A percentile compares a stretch with the other conserved stretches of the same genome.
Evolutionary conservation across 2,329 filamentous ascomycete species (phyloP).

Genomic region (Nothopassalora personata): DNA sequence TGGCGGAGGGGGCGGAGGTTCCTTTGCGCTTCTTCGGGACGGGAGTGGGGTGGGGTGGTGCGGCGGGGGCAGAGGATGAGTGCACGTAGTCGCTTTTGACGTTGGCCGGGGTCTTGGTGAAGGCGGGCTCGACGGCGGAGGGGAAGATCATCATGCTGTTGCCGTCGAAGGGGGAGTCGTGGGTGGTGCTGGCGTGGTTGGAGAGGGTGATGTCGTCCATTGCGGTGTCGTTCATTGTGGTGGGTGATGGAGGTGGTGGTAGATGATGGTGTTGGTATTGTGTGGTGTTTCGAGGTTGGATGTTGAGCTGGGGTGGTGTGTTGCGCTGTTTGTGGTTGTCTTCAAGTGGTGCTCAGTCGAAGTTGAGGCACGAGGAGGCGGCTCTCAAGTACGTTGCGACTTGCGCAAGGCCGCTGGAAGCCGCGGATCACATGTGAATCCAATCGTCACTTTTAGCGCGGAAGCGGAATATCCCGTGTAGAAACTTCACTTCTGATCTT

Average conservation of each 20-base stretch:
- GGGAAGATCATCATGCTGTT: slow-evolving; percentile 14
- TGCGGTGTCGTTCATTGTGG: slow-evolving; percentile 1
- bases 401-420: neutral
- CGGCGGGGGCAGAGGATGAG: neutral
- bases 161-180: neutral
- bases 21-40: slow-evolving; percentile 13
- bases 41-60: neutral
- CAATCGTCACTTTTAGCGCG: neutral
- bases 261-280: neutral
- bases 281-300: neutral
- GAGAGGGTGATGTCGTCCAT: neutral
- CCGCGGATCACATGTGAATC: neutral
- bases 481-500: neutral
- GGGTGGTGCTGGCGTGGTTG: neutral
- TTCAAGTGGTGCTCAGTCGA: neutral
- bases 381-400: neutral
- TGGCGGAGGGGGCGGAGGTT: neutral
- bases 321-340: neutral
- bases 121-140: slow-evolving; percentile 7
- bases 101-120: slow-evolving; percentile 21
- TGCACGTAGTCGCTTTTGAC: slow-evolving; percentile 13
- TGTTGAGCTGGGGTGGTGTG: neutral
- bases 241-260: neutral
- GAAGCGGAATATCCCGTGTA: neutral
- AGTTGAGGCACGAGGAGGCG: neutral